These are phyloP conservation scores for Wickerhamiella bombiphila DNA, from an alignment of 805 yeast species.

Conservation along the genomic window DNA sequence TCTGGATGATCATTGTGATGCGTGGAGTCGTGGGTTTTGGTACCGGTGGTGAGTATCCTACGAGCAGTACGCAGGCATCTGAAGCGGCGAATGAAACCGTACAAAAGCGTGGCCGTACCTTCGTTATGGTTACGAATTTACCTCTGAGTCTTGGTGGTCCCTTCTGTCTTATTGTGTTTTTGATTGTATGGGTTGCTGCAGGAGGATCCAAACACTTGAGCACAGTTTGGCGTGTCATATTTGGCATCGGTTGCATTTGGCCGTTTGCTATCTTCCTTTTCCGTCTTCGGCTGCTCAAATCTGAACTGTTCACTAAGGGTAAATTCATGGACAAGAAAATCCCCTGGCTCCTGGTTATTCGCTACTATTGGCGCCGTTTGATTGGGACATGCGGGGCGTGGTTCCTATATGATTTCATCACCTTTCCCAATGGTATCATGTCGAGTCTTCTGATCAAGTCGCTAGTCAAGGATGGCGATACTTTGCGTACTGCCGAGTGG, in stretches of 20 bases:
- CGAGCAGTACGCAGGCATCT: constrained; percentile 49
- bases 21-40: constrained; percentile 69
- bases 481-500: constrained; percentile 59
- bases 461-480: constrained; percentile 28
- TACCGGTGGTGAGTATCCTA: constrained; percentile 62
- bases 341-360: constrained; percentile 45
- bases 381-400: constrained; percentile 62
- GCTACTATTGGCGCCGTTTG: constrained; percentile 53
- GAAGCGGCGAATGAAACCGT: constrained; percentile 59
- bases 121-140: constrained; percentile 53
- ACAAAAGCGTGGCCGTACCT: constrained; percentile 45
- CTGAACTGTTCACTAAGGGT: constrained; percentile 45
- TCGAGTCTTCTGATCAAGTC: constrained; percentile 42
- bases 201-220: constrained; percentile 26
- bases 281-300: constrained; percentile 54
- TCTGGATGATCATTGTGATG: constrained; percentile 57
- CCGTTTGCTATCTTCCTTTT: constrained; percentile 61
- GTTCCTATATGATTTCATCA: constrained; percentile 70
- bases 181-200: constrained; percentile 51
- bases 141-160: constrained; percentile 70
- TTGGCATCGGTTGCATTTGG: constrained; percentile 62
- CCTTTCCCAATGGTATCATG: constrained; percentile 66
- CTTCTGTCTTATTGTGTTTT: constrained; percentile 50
- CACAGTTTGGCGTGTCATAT: constrained; percentile 57
- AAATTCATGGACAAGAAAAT: constrained; percentile 41